Conservation (phyloP, 257 asterid species). For the Marsdenia floribunda region DNA sequence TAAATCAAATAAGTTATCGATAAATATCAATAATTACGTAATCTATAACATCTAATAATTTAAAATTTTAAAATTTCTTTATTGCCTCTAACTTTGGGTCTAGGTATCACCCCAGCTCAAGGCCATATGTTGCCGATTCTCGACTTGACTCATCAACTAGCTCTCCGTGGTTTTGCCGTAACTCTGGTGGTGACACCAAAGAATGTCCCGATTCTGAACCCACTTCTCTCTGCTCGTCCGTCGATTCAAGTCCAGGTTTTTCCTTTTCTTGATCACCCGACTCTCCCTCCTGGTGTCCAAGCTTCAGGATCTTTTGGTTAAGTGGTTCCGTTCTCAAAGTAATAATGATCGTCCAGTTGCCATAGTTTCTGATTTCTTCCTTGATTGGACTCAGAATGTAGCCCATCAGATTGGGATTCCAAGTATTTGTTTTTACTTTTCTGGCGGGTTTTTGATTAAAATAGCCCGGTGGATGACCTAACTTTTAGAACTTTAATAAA, state of each 20-base stretch:
- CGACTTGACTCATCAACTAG: constrained; percentile 60
- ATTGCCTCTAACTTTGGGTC: no score
- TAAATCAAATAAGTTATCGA: no score
- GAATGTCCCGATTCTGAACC: constrained; percentile 43
- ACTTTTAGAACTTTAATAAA: no score
- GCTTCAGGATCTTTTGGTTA: constrained; percentile 38
- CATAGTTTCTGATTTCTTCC: constrained; percentile 60
- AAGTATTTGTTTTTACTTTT: constrained; percentile 44
- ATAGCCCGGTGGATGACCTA: no score
- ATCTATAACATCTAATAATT: no score
- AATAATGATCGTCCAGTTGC: constrained; percentile 46
- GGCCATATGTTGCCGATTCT: constrained; percentile 74
- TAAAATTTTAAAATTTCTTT: no score
- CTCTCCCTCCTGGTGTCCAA: constrained; percentile 50
- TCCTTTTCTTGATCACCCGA: constrained; percentile 60
- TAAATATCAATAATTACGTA: no score
- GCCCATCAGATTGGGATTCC: constrained; percentile 44
- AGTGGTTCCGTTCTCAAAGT: constrained; percentile 47
- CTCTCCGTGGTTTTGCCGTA: constrained; percentile 37
- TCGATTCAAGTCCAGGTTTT: constrained; percentile 45
- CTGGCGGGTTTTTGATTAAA: no score
- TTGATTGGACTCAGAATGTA: constrained; percentile 62
- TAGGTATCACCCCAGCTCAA: constrained; percentile 95
- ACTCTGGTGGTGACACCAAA: constrained; percentile 60
- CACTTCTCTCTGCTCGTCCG: constrained; percentile 49